Evolutionary conservation across 78 protist genomes (phyloP).

Genomic region (Creolimax fragrantissima): DNA sequence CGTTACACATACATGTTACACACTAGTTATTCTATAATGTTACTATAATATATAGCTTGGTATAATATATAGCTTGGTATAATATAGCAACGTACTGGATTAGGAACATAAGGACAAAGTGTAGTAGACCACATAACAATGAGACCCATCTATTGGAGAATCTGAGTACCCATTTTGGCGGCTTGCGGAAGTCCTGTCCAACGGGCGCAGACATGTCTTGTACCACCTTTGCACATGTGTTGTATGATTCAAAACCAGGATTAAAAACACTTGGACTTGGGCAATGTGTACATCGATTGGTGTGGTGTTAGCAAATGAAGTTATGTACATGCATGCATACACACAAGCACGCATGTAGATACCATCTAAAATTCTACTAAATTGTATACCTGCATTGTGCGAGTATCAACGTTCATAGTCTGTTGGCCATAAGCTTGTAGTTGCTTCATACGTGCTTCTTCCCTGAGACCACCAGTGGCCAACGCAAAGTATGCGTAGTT

Average conservation of each 20-base stretch:
- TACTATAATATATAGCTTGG: no score
- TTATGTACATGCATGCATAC: no score
- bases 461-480: constrained; percentile 12
- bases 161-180: background rate
- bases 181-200: constrained; percentile 9
- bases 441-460: background rate
- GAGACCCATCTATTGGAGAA: background rate
- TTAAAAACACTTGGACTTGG: no score
- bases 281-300: no score
- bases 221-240: background rate
- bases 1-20: no score
- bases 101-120: background rate
- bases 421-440: background rate
- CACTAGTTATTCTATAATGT: no score
- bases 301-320: no score
- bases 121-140: background rate
- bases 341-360: no score
- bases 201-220: background rate
- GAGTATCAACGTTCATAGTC: background rate
- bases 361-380: no score
- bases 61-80: no score
- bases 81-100: constrained; percentile 9
- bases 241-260: no score
- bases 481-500: constrained; percentile 4
- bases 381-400: background rate